Percentiles rank a stretch among this genome's conserved stretches.
Evolutionary conservation across 148 eudicot species (phyloP).

Genomic region (Drosera capensis): DNA sequence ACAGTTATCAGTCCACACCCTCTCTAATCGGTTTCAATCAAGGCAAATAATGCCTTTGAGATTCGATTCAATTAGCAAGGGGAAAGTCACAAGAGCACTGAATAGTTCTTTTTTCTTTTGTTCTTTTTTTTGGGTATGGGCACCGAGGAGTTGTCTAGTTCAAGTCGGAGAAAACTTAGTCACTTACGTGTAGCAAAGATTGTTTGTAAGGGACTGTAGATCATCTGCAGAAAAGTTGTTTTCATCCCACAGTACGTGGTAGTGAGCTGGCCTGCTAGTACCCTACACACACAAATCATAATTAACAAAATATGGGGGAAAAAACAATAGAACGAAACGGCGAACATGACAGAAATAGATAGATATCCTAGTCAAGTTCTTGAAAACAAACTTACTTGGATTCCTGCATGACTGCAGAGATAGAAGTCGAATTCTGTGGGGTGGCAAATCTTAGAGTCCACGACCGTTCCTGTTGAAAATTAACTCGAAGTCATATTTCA

Average conservation of each 20-base stretch:
- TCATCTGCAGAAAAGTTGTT: conserved; percentile 22
- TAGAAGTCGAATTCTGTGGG: conserved; percentile 17
- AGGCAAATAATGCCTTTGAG: not conserved
- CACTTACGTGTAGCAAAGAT: conserved; percentile 27
- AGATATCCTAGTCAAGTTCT: not conserved
- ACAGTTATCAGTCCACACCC: too few species aligned
- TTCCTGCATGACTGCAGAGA: conserved; percentile 18
- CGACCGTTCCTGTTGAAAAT: conserved; percentile 11
- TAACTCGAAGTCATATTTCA: not conserved
- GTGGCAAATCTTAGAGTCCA: conserved; percentile 16
- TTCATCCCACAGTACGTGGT: conserved; percentile 34
- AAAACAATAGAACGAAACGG: not conserved
- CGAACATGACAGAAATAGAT: not conserved
- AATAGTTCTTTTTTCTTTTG: too few species aligned
- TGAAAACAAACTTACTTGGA: conserved; percentile 4
- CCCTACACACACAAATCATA: conserved; percentile 10
- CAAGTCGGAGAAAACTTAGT: not conserved
- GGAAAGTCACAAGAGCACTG: too few species aligned
- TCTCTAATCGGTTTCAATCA: not conserved
- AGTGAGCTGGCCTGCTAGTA: conserved; percentile 30
- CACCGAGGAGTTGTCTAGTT: not conserved
- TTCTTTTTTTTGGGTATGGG: too few species aligned
- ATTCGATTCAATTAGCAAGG: not conserved
- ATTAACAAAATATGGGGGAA: not conserved
- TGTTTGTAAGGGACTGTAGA: conserved; percentile 21